Evolutionary conservation across 2,329 filamentous ascomycete species (phyloP), one percentile per base, ranked within the genome.

Genomic region (Ilyonectria mors-panacis): DNA sequence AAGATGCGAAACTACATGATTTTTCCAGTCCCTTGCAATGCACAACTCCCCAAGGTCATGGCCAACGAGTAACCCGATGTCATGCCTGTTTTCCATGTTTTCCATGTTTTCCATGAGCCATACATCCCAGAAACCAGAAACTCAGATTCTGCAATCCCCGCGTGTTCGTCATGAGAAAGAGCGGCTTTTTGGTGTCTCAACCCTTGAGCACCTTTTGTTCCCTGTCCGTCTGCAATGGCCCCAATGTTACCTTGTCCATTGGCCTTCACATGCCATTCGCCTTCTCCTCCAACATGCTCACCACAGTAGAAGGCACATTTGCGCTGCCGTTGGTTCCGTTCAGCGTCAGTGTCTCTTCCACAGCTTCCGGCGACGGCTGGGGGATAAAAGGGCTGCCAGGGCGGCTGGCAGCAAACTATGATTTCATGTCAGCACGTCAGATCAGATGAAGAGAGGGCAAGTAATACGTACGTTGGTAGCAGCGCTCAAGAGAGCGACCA

Each of bases 401-500:
- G 68, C 91, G 86, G 71, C 90, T 93, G 28, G 89, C 86, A 39
- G 94, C 86, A 80, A 95, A 95, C 93, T 95, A 76, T 63, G 70
- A 33, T 21, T 37, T 23, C 12, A 39, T 35, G 42, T 69, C 45
- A 42, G 4, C 9, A 39, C 10, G 8, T 21, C 21, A 19, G 15
- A 26, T 39, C 13, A 55, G 51, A 35, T n/a, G 26, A 48, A 39
- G 30, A 65, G 30, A 65, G 7, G 17, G 17, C 10, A 15, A n/a
- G 26, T 26, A 23, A 65, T 67, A 87, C 92, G 88, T 85, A 97
- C 94, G 77, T 93, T 95, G 80, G 91, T 93, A 60, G 95, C 94
- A 56, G 94, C 95, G 73, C 92, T 93, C 79, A 97, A 85, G 73
- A 97, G 85, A 65, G 95, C 95, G 79, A 94, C 93, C 77, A 98